These are phyloP conservation scores for Xylariaceae sp. DNA, from an alignment of 2,329 filamentous ascomycete genomes.

Conservation along the genomic window DNA sequence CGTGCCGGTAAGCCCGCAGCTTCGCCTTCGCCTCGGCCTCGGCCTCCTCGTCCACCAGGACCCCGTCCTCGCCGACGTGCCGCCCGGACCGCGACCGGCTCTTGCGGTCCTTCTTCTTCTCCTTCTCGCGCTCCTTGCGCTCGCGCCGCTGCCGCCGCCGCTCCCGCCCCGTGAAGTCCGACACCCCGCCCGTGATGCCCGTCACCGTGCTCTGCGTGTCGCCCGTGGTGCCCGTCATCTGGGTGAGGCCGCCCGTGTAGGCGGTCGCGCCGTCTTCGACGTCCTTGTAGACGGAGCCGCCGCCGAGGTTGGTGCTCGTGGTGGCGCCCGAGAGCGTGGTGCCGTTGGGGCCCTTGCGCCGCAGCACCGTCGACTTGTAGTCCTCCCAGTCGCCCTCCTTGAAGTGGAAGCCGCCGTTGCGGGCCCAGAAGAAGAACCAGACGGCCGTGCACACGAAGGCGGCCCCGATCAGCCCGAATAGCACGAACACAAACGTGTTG, in stretches of 20 bases:
- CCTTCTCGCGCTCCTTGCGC: slow-evolving; percentile 50
- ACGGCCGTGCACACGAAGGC: slow-evolving; percentile 74
- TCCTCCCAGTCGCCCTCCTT: slow-evolving; percentile 91
- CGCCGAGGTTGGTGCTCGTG: slow-evolving; percentile 80
- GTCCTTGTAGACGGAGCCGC: slow-evolving; percentile 81
- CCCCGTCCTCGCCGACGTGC: slow-evolving; percentile 60
- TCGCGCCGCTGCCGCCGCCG: slow-evolving; percentile 59
- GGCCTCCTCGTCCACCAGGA: slow-evolving; percentile 64
- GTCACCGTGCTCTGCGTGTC: slow-evolving; percentile 54
- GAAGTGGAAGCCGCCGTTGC: slow-evolving; percentile 92
- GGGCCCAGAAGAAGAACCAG: slow-evolving; percentile 99
- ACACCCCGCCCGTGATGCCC: slow-evolving; percentile 61
- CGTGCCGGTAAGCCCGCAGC: slow-evolving; percentile 81
- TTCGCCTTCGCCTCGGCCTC: slow-evolving; percentile 68
- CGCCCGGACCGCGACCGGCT: slow-evolving; percentile 39
- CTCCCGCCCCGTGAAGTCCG: slow-evolving; percentile 58
- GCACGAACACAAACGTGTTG: slow-evolving; percentile 74
- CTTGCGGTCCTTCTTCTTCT: slow-evolving; percentile 44
- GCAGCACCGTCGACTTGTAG: slow-evolving; percentile 92
- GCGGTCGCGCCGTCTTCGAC: slow-evolving; percentile 53
- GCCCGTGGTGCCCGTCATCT: slow-evolving; percentile 43
- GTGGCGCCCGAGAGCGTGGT: slow-evolving; percentile 83
- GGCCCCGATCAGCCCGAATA: slow-evolving; percentile 83
- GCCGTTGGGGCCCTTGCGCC: slow-evolving; percentile 87
- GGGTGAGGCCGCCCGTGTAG: slow-evolving; percentile 41